Evolutionary conservation across 352 stramenopile genomes (phyloP).

Genomic region (Pythium angustatum): DNA sequence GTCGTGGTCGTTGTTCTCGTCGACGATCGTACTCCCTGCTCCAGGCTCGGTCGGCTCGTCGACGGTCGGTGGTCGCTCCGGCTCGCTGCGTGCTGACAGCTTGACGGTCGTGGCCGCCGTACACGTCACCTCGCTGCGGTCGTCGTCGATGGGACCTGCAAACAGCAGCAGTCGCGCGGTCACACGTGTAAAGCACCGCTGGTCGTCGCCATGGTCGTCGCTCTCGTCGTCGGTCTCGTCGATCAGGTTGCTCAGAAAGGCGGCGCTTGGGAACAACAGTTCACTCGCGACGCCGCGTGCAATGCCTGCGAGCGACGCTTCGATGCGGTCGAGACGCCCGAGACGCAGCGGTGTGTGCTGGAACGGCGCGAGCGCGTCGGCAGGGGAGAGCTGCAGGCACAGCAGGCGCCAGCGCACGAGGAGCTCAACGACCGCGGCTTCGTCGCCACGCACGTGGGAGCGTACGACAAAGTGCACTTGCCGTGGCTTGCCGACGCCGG

Average conservation of each 20-base stretch:
- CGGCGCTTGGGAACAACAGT: slow-evolving; percentile 12
- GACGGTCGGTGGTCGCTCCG: background rate
- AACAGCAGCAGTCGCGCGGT: slow-evolving; percentile 34
- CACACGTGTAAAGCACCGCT: slow-evolving; percentile 12
- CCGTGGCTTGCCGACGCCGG: background rate
- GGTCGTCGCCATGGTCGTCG: background rate
- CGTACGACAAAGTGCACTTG: slow-evolving; percentile 57
- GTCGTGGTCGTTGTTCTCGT: too few species aligned
- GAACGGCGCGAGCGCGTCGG: slow-evolving; percentile 55
- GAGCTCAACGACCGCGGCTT: slow-evolving; percentile 47
- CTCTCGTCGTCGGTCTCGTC: background rate
- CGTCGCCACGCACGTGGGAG: slow-evolving; percentile 34
- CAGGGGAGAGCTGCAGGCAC: slow-evolving; percentile 43
- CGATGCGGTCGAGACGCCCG: slow-evolving; percentile 11
- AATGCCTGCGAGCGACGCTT: slow-evolving; percentile 23
- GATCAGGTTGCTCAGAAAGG: background rate
- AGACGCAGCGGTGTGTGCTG: slow-evolving; percentile 37
- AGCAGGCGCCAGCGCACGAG: slow-evolving; percentile 67
- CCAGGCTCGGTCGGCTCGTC: background rate
- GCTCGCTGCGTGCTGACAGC: background rate
- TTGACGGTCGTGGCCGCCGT: background rate
- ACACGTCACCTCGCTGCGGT: background rate
- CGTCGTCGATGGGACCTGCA: slow-evolving; percentile 15
- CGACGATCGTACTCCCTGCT: background rate
- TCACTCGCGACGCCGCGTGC: slow-evolving; percentile 26